These are phyloP conservation scores for Citeromyces nyonsensis DNA, from an alignment of 805 yeast genomes.

Conservation along the genomic window DNA sequence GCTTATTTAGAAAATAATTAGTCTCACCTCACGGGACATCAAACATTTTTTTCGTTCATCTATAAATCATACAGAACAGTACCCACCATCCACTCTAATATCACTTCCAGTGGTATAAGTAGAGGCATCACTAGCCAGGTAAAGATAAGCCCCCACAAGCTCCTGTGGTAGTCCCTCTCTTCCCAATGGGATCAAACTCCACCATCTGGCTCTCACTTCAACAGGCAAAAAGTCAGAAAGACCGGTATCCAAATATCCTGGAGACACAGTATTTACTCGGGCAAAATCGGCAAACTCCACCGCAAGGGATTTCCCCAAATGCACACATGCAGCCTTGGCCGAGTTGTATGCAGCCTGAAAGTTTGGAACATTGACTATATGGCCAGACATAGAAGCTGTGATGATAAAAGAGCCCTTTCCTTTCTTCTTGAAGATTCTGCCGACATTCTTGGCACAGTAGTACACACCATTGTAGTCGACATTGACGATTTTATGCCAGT, in stretches of 20 bases:
- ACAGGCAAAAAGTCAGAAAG: conserved; percentile 15
- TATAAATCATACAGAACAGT: conserved; percentile 7
- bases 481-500: conserved; percentile 31
- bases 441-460: conserved; percentile 33
- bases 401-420: conserved; percentile 32
- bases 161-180: conserved; percentile 32
- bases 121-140: conserved; percentile 36
- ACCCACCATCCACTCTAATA: conserved; percentile 34
- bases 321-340: conserved; percentile 32
- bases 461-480: conserved; percentile 33
- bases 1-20: no score
- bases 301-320: conserved; percentile 28
- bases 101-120: conserved; percentile 33
- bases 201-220: conserved; percentile 13
- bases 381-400: conserved; percentile 42
- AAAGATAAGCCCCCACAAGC: conserved; percentile 35
- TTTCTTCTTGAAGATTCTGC: conserved; percentile 26
- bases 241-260: conserved; percentile 36
- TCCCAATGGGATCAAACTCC: conserved; percentile 22
- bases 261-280: conserved; percentile 33
- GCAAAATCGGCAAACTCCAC: conserved; percentile 35
- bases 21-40: no score
- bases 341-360: conserved; percentile 32
- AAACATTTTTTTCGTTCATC: no score
- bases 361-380: conserved; percentile 36